Base-by-base conservation (phyloP, 192 early-diverging fungal species). In the Rhizoclosmatium sp. region DNA sequence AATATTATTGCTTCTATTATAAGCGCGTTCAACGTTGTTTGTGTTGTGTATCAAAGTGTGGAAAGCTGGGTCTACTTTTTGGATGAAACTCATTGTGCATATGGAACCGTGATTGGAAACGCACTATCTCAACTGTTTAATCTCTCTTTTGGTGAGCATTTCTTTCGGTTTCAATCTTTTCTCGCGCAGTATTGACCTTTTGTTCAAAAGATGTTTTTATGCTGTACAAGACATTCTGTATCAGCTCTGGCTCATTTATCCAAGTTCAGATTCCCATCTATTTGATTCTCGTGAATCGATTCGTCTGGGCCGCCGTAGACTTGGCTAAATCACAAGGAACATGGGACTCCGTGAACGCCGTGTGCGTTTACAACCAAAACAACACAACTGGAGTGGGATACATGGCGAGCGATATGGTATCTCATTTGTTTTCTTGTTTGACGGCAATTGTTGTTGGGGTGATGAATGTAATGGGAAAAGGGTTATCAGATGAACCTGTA, bases 181-280 rank as follows among this genome's bases (percentile, higher is more conserved):
- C 14, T 39, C 40, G 1, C 64, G 12, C 40, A 14, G 64, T 9
- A 2, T 65, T 19, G 14, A 12, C 12, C 21, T 65, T 40, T 2
- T 65, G 3, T 1, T 65, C 39, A 65, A 48, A 2, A 69, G 67
- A 69, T 44, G 7, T 47, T 23, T 69, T 69, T 44, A 69, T 69
- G 67, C 67, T 69, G 7, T 69, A 69, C 46, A 69, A 69, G 23
- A 69, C 67, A 19, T 47, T 42, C 45, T 69, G 41, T 47, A 44
- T 69, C 31, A 47, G 42, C 16, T 23, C 9, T 9, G 9, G 46
- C 12, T 16, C 39, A 7, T 54, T 54, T 23, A 16, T 19, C 2
- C 39, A 44, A 12, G 67, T 69, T 12, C 41, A 69, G 45, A 16
- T 42, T 16, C 9, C 67, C 9, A 44, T 44, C 3, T 46, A 46